Evolutionary conservation across 2,329 filamentous ascomycete species (phyloP).

Genomic region (Cladosporium oxysporum): DNA sequence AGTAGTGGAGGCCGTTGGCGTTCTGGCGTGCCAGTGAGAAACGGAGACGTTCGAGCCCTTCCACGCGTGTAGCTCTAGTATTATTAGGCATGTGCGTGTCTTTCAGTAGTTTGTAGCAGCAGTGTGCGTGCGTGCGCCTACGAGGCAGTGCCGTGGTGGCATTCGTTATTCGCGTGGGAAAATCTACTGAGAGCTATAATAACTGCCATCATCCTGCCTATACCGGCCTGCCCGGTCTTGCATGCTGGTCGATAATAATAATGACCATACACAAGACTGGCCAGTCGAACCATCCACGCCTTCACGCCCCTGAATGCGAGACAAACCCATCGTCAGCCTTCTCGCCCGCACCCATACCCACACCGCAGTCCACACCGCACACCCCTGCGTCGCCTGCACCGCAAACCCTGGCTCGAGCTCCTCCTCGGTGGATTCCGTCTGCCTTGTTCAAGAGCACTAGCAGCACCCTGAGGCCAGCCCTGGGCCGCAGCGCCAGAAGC

Average conservation of each 20-base stretch:
- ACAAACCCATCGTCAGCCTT: conserved; percentile 5
- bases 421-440: background rate
- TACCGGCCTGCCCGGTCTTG: background rate
- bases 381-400: conserved; percentile 3
- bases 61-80: background rate
- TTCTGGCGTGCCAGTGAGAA: background rate
- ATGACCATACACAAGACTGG: background rate
- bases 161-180: background rate
- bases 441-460: conserved; percentile 3
- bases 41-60: background rate
- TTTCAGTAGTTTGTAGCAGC: background rate
- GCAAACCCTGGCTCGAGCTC: background rate
- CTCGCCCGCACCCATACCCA: background rate
- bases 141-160: background rate
- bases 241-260: background rate
- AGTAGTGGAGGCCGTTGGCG: background rate
- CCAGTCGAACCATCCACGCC: background rate
- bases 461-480: background rate
- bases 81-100: background rate
- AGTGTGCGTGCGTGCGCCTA: background rate
- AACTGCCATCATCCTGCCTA: background rate
- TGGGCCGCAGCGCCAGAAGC: background rate
- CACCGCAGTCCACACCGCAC: background rate
- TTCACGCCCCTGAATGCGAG: background rate
- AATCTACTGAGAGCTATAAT: background rate